Conservation (phyloP, 345 rosid genomes). For the Clausena lansium region DNA sequence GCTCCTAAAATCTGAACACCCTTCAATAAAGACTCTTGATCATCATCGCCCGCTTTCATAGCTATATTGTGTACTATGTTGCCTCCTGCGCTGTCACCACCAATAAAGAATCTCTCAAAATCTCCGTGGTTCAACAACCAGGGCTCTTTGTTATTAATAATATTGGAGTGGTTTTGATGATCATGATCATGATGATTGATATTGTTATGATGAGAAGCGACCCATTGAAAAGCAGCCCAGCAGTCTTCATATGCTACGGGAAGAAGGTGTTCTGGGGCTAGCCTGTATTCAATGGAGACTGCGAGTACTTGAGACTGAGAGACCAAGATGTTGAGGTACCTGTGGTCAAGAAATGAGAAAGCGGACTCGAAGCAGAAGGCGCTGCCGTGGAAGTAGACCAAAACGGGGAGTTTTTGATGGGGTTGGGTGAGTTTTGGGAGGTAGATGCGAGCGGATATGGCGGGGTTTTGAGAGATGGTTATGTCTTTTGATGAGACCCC, state of each 20-base stretch:
- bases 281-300: conserved; percentile 40
- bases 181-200: not conserved
- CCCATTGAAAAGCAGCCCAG: conserved; percentile 41
- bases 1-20: conserved; percentile 25
- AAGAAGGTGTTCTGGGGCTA: conserved; percentile 38
- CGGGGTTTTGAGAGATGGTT: conserved; percentile 22
- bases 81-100: conserved; percentile 35
- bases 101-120: conserved; percentile 18
- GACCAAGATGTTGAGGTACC: conserved; percentile 23
- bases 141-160: not conserved
- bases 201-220: conserved; percentile 16
- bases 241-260: conserved; percentile 36
- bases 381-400: conserved; percentile 36
- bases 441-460: conserved; percentile 29
- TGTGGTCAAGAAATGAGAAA: conserved; percentile 22
- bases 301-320: conserved; percentile 23
- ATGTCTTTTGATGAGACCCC: conserved; percentile 34
- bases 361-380: conserved; percentile 33
- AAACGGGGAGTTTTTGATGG: conserved; percentile 24
- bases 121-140: conserved; percentile 23
- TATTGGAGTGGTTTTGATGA: not conserved
- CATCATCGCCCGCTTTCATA: conserved; percentile 13
- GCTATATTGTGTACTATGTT: conserved; percentile 25
- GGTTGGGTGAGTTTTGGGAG: conserved; percentile 24
- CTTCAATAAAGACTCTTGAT: conserved; percentile 6